Base-by-base conservation (phyloP, 2,329 filamentous ascomycete species). In the Tolypocladium ovalisporum region DNA sequence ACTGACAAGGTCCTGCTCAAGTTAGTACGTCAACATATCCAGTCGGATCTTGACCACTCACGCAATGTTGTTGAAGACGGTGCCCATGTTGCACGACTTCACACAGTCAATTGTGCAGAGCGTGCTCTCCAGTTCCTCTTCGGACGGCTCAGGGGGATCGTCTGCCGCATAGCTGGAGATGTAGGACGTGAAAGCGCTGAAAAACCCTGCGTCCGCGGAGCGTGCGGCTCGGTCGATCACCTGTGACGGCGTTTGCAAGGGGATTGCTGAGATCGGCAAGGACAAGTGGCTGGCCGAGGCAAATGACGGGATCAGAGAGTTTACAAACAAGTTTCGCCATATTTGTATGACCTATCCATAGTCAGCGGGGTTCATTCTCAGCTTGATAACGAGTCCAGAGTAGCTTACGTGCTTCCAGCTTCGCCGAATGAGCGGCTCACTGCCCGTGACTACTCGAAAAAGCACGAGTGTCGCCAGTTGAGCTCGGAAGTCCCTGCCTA, bases 111-210 rank as follows among this genome's bases (percentile, higher is more conserved):
- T 89, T 1, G 94, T 93, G 68, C 89, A 94, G 12, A 99, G 77
- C 0, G 94, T 97, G 68, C 94, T 96, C 67, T 99, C 94, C 35
- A 99, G 80, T 70, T 99, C 94, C 69, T 97, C 93, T 62, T 97
- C 91, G 1, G 94, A 97, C 2, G 94, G 94, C 73, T 99, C 94
- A 0, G 94, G 94, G 15, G 94, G 94, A 67, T 99, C 94, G 71
- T 97, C 94, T 13, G 94, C 95, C 47, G 95, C 94, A 70, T 99
- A 97, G 70, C 93, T 97, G n/a, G 92, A 96, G 36, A 99, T 91
- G 67, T 97, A 99, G 6, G 89, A 96, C 0, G 93, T 95, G 66
- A 99, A 90, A 1, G 93, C 91, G 4, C 92, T 96, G 69, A 99
- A 91, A 54, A 99, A 82, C 7, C 94, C 91, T 2, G 86, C 85